These are phyloP conservation scores for Saitozyma podzolica DNA, from an alignment of 768 basidiomycete species.

Conservation along the genomic window DNA sequence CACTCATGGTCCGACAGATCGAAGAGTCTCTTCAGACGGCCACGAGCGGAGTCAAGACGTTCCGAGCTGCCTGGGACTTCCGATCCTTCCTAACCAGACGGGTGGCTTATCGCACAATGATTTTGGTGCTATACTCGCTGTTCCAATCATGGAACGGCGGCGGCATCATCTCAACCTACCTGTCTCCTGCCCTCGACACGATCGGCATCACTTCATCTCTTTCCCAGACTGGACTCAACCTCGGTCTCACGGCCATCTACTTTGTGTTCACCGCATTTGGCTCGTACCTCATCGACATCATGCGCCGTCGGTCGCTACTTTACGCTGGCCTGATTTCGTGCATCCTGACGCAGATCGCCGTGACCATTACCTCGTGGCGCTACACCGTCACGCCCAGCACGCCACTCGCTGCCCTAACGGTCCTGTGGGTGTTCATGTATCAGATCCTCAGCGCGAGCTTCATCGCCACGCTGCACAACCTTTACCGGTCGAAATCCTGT, in stretches of 20 bases:
- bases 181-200: conserved; percentile 65
- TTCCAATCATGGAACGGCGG: conserved; percentile 56
- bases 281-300: conserved; percentile 5
- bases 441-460: conserved; percentile 2
- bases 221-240: conserved; percentile 53
- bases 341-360: conserved; percentile 6
- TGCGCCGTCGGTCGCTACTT: neutral
- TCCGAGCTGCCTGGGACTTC: conserved; percentile 5
- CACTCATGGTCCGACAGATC: conserved; percentile 5
- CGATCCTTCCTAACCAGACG: conserved; percentile 3
- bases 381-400: too few species aligned
- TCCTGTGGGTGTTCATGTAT: too few species aligned
- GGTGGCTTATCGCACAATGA: neutral
- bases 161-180: conserved; percentile 9
- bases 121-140: conserved; percentile 1
- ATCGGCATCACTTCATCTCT: conserved; percentile 64
- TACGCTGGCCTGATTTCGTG: conserved; percentile 6
- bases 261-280: conserved; percentile 7
- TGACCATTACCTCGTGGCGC: conserved; percentile 7
- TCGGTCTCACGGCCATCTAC: conserved; percentile 12
- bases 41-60: neutral
- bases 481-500: conserved; percentile 20
- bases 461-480: conserved; percentile 8
- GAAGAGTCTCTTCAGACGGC: conserved; percentile 5
- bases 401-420: too few species aligned